Percentiles rank a stretch among this genome's conserved stretches.
These are phyloP conservation scores for Sanghuangporus weigelae DNA, from an alignment of 1,284 basidiomycete genomes.

Conservation along the genomic window DNA sequence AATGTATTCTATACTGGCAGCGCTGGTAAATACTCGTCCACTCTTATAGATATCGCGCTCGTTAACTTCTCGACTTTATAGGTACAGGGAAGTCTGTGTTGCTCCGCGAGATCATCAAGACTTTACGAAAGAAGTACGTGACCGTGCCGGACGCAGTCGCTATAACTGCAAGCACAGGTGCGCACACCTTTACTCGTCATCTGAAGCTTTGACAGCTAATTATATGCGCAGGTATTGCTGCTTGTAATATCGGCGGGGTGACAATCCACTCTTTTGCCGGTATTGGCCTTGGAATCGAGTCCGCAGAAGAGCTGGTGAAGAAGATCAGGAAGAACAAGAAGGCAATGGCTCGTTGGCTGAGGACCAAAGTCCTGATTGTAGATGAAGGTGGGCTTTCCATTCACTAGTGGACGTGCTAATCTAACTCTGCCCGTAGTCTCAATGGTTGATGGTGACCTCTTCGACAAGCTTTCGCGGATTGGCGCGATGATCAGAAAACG, in stretches of 20 bases:
- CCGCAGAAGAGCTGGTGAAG: slow-evolving; percentile 53
- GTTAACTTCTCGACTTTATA: slow-evolving; percentile 26
- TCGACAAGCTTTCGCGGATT: slow-evolving; percentile 77
- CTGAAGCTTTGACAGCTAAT: slow-evolving; percentile 19
- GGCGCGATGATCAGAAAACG: slow-evolving; percentile 61
- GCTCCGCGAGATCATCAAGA: slow-evolving; percentile 81
- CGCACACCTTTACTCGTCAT: background rate
- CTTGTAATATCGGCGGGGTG: slow-evolving; percentile 89
- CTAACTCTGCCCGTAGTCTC: slow-evolving; percentile 57
- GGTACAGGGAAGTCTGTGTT: slow-evolving; percentile 95
- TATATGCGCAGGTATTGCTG: slow-evolving; percentile 68
- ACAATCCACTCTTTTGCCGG: slow-evolving; percentile 94
- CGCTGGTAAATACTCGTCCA: slow-evolving; percentile 61
- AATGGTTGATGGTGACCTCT: slow-evolving; percentile 92
- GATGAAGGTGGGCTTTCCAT: slow-evolving; percentile 71
- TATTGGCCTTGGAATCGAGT: slow-evolving; percentile 79
- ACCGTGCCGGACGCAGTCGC: slow-evolving; percentile 43
- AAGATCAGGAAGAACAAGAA: slow-evolving; percentile 74
- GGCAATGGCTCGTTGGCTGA: slow-evolving; percentile 63
- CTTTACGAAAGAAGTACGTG: slow-evolving; percentile 38
- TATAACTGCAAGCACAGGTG: slow-evolving; percentile 49
- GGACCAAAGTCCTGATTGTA: slow-evolving; percentile 82
- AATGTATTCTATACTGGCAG: slow-evolving; percentile 98
- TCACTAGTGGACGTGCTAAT: background rate
- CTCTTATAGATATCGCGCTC: background rate